Base-by-base conservation (phyloP, 2,329 filamentous ascomycete species). In the Colletotrichum nymphaeae region DNA sequence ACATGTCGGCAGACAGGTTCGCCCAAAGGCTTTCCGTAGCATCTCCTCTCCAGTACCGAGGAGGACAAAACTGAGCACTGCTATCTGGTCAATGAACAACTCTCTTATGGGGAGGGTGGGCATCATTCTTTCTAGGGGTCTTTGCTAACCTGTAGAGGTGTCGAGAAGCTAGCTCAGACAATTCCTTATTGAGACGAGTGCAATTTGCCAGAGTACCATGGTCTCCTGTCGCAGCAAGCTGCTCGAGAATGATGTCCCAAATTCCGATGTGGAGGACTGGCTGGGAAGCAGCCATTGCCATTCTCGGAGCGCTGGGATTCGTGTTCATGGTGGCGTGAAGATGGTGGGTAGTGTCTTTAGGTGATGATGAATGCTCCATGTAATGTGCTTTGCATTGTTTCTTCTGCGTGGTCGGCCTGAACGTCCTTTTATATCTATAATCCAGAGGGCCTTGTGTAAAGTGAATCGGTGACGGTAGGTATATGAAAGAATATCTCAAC, bases 121-220 rank as follows among this genome's bases (percentile, higher is more conserved):
- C 16, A 46, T 24, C 24, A 9, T 16, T 16, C 19, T 1, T n/a
- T 46, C 19, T 9, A 6, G 1, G 7, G 19, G 6, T 49, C 7
- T 9, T n/a, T 37, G 14, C 68, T 32, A 26, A 68, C 69, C 52
- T 28, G 1, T 72, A 72, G n/a, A 72, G 69, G 7, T 22, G 35
- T 49, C 3, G 35, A 16, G 63, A 52, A 4, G 69, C 69, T 5
- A 42, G 14, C n/a, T n/a, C 30, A 2, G 69, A 55, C 12, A 49
- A 16, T 1, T 37, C 57, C 12, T 14, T 32, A 9, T n/a, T 58
- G 7, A 57, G 16, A 19, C 14, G 49, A 12, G 65, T 65, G 19
- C 69, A 69, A 24, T 19, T 58, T 11, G 37, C 69, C 57, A 68
- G 24, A 1, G 60, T 67, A 12, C 26, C 28, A 16, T 63, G 32